Base-by-base conservation (phyloP, 192 early-diverging fungal genomes). In the Cladochytrium replicatum region DNA sequence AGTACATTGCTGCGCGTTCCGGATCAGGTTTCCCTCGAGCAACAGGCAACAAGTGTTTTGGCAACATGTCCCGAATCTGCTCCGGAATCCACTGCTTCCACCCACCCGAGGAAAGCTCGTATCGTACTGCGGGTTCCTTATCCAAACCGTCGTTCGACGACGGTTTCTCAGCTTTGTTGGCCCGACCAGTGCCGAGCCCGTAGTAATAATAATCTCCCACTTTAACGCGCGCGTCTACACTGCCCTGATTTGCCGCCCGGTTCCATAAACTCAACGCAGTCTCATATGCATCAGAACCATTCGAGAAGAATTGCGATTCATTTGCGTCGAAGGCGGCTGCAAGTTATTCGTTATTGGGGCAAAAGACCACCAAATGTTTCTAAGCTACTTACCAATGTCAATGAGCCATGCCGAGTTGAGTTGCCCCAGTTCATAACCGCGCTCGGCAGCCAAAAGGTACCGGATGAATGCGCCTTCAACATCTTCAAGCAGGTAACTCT, bases 191-290 rank as follows among this genome's bases (percentile, higher is more conserved):
- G 30, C 90, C 89, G 38, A 85, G 73, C 0, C 95, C 95, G 44
- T 86, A 68, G 54, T 73, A 95, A 53, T 89, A 91, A 63, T 91
- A 86, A 60, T 96, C 95, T 8, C 92, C 95, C 64, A 90, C 85
- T 50, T 91, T 90, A 15, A 92, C 81, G 9, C 90, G 69, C 29
- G 91, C 85, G 53, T 96, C 89, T 0, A 84, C 72, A 68, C 91
- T 88, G 30, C 82, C 79, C 48, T 93, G 91, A 52, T 92, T 95
- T 5, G 92, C 92, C 0, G 95, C 89, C 6, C 95, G 79, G 30
- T 84, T 91, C 91, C 91, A 98, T 54, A 92, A 84, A 13, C 81
- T 77, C 29, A 94, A 60, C 2, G 92, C 89, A 29, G 83, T 66
- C 47, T 78, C 71, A 30, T 60, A 71, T 44, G 54, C 60, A 51